Base-by-base conservation (phyloP, 2,329 filamentous ascomycete genomes). In the Talaromyces verruculosus region DNA sequence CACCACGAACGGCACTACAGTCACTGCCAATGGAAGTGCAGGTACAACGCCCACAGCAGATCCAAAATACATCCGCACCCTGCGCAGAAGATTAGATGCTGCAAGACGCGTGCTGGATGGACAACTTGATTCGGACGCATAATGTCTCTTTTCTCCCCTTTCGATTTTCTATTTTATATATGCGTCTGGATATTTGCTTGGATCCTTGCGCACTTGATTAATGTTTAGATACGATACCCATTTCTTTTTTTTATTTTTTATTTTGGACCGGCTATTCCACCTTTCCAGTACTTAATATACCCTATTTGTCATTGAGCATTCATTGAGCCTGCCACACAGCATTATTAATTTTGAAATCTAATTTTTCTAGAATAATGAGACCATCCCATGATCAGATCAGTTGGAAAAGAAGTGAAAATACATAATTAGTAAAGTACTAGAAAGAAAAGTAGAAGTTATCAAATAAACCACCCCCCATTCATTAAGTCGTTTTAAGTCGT, bases 81-180 rank as follows among this genome's bases (percentile, higher is more conserved):
- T 91, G 76, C 83, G 92, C 67, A 82, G 90, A 68, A 84, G 90
- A 70, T 84, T 97, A 61, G 91, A 96, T 70, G 86, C 88, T 62
- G 93, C 92, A 5, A 87, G 88, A 67, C 84, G 86, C 62, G 85
- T 91, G 3, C 81, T 96, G 35, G 91, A 94, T 70, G 91, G 91
- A 5, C 80, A 88, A 67, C 84, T 88, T 68, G 83, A 82, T 69
- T 67, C 60, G 22, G 57, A 59, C 45, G 58, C 63, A 22, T 61
- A 51, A 63, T 58, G 41, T 47, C 5, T 39, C 8, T n/a, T 59
- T 47, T 39, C n/a, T 25, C 19, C 15, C 10, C n/a, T 28, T 51
- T 37, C 47, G 3, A 8, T 45, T 35, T 37, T 25, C 25, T 4
- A 10, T 25, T n/a, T 25, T 15, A 17, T 47, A 60, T 59, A 57